Evolutionary conservation across 805 yeast species (phyloP).

Genomic region (Vanderwaltozyma polyspora): DNA sequence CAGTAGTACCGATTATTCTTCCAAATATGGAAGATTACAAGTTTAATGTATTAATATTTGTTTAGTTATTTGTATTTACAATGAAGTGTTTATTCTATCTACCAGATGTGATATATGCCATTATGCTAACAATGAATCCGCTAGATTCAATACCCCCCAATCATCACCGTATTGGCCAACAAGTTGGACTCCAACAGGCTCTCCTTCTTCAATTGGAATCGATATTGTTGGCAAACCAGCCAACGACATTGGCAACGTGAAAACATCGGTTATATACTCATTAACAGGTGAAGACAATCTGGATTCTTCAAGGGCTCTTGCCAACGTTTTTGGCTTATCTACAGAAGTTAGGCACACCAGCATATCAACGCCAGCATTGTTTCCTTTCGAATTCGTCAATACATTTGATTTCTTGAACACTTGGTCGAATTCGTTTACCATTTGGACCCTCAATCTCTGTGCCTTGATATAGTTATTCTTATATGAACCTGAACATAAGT

Average conservation of each 20-base stretch:
- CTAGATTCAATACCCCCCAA: slow-evolving; percentile 37
- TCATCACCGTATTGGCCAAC: slow-evolving; percentile 86
- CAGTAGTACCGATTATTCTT: no score
- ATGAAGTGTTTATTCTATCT: no score
- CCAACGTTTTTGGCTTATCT: slow-evolving; percentile 41
- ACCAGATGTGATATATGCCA: no score
- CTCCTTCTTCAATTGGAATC: slow-evolving; percentile 42
- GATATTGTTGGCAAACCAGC: slow-evolving; percentile 85
- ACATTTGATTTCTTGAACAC: slow-evolving; percentile 46
- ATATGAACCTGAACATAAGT: slow-evolving; percentile 61
- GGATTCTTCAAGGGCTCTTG: slow-evolving; percentile 20
- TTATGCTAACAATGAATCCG: slow-evolving; percentile 4
- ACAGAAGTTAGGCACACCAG: slow-evolving; percentile 65
- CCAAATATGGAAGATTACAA: no score
- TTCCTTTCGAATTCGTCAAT: slow-evolving; percentile 14
- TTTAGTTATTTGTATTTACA: background rate
- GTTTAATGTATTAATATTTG: no score
- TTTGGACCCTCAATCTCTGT: slow-evolving; percentile 44
- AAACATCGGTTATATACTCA: slow-evolving; percentile 67
- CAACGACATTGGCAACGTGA: slow-evolving; percentile 82
- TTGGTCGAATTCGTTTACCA: slow-evolving; percentile 55
- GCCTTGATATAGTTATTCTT: slow-evolving; percentile 71
- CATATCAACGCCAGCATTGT: slow-evolving; percentile 47
- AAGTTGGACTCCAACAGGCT: slow-evolving; percentile 59
- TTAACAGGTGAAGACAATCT: slow-evolving; percentile 39